phyloP scores from a whole-genome alignment of 345 rosid genomes.

The Pistacia vera region DNA sequence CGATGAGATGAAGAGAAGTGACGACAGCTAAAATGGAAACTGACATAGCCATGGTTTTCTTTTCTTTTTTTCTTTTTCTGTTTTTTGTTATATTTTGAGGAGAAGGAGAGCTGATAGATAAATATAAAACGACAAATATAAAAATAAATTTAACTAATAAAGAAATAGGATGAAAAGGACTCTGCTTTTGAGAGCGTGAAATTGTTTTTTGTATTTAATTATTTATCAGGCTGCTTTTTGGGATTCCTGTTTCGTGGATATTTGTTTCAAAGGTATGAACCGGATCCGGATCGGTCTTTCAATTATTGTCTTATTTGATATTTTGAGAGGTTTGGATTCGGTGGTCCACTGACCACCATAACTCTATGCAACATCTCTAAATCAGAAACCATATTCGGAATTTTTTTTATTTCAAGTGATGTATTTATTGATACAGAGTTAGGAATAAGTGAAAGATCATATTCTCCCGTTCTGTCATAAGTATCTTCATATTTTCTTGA shows the following conservation, averaged over 20 bases:
- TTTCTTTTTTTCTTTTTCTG: background rate
- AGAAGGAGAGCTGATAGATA: background rate
- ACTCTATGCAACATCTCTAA: no score
- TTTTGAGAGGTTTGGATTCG: no score
- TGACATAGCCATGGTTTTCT: constrained; percentile 63
- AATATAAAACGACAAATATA: background rate
- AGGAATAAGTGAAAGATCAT: no score
- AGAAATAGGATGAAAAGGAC: background rate
- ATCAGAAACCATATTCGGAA: no score
- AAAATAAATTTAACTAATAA: background rate
- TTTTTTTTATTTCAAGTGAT: no score
- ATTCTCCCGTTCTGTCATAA: no score
- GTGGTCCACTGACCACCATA: no score
- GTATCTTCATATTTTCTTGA: no score
- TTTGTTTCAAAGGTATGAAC: background rate
- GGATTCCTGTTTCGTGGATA: constrained; percentile 1
- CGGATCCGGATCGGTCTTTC: no score
- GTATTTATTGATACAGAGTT: no score
- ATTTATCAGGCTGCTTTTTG: background rate
- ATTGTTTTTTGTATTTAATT: background rate
- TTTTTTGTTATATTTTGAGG: background rate
- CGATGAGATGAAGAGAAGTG: constrained; percentile 76
- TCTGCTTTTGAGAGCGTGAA: constrained; percentile 1
- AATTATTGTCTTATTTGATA: no score
- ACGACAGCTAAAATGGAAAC: constrained; percentile 55